Evolutionary conservation across 441 rosid genomes (phyloP), one percentile per base, ranked within the genome.

Genomic region (Croton laevigatus): DNA sequence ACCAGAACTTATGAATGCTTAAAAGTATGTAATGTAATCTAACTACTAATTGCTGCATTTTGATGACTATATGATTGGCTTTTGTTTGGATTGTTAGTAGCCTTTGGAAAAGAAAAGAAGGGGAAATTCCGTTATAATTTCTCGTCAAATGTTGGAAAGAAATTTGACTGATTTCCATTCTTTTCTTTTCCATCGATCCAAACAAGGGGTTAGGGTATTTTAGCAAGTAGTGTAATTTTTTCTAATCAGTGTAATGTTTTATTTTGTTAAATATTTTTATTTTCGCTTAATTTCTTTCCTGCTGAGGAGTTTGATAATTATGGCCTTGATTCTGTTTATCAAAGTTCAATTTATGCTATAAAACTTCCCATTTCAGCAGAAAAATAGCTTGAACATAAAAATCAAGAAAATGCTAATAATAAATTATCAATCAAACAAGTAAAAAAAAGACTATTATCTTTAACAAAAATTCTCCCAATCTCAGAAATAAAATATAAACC

Each of bases 401-500:
- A 40, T 27, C 12, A 40, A 0, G 38, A 38, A 9, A 46, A 27
- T 22, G 22, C 42, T 57, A 62, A 53, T 42, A 1, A 61, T 27
- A 27, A 71, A 52, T 10, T 42, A 71, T 54, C 10, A 45, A 65
- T 66, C 19, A 37, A 66, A 36, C 52, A 59, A 62, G 69, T 61
- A 23, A 66, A 51, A 59, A 27, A 52, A n/a, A n/a, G n/a, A 53
- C 32, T 55, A 73, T 49, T 68, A 40, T 69, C 79, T 72, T 27
- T 2, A 27, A 27, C 51, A 48, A 72, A 55, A 72, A 54, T 40
- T 37, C 69, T 74, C 52, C 51, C 78, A 79, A 69, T 75, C 59
- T 59, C 9, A 59, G 58, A 63, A 61, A 19, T 12, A 37, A 74
- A 73, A 67, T 61, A 66, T 62, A 71, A 27, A 27, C 32, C 32